Base-by-base conservation (phyloP, 2,329 filamentous ascomycete species). In the Hypoxylon sp. region DNA sequence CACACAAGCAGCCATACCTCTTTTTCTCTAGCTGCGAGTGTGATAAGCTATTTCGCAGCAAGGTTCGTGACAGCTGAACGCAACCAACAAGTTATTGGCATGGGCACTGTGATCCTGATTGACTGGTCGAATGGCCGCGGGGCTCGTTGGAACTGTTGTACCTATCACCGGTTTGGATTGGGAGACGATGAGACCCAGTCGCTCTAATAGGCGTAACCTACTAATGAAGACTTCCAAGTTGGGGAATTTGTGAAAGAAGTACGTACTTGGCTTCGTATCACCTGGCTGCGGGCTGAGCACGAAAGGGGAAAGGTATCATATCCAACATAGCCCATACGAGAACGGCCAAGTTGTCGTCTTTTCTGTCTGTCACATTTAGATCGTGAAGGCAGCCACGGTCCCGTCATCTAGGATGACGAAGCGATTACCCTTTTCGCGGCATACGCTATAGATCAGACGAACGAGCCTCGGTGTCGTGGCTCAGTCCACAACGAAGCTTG, bases 271-370 rank as follows among this genome's bases (percentile, higher is more conserved):
- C 68, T 68, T 57, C 68, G 57, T 67, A 72, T 68, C 64, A 70
- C 67, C 68, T 74, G 64, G 70, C 70, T 70, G 70, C 69, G 65
- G 65, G 69, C 43, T 56, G 52, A 60, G 55, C 63, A 69, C 65
- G 60, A 72, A 73, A 72, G 52, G 59, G 70, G 70, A 68, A 72
- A 68, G 62, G 68, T 46, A 67, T 64, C 54, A 41, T 62, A 56
- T 68, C 62, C 53, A 58, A 64, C 47, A 59, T 58, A 44, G 57
- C 68, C 65, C 30, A 64, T 68, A 68, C 66, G 56, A 61, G 46
- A 62, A 57, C 59, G 68, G 61, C 68, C 68, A 73, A 68, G 67
- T 70, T 65, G 63, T 61, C 62, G 39, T 51, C 47, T 43, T 57
- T 41, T 41, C 6, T 7, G 4, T 8, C 37, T 65, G 44, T 62